Conservation (phyloP, 805 yeast genomes). For the Pichia gijzeniarum region DNA sequence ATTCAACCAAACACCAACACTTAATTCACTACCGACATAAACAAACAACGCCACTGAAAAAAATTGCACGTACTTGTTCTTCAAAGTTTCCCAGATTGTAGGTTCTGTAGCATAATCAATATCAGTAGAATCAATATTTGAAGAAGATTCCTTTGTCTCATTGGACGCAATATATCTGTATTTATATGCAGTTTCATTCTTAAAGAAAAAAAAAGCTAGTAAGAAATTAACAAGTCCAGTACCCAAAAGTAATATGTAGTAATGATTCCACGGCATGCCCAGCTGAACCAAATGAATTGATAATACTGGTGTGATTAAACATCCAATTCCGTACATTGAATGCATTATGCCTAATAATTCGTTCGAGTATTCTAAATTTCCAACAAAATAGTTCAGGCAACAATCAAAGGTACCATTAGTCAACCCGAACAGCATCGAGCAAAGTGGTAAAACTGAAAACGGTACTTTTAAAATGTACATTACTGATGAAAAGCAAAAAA, state of each 20-base stretch:
- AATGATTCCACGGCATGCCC: conserved; percentile 39
- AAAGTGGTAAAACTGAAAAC: conserved; percentile 33
- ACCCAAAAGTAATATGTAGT: conserved; percentile 33
- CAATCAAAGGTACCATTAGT: conserved; percentile 56
- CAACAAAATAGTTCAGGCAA: conserved; percentile 47
- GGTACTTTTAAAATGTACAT: conserved; percentile 38
- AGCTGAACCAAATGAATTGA: conserved; percentile 36
- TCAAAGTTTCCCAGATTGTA: conserved; percentile 21
- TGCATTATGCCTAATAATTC: conserved; percentile 47
- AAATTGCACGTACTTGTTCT: conserved; percentile 34
- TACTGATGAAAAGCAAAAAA: conserved; percentile 13
- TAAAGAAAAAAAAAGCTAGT: conserved; percentile 27
- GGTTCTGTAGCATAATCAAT: conserved; percentile 11
- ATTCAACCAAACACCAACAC: conserved; percentile 49
- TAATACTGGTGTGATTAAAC: conserved; percentile 44
- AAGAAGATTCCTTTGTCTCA: conserved; percentile 8
- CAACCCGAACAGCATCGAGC: conserved; percentile 41
- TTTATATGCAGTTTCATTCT: conserved; percentile 40
- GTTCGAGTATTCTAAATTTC: conserved; percentile 39
- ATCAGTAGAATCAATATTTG: conserved; percentile 15
- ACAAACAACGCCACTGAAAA: conserved; percentile 38
- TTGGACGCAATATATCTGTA: conserved; percentile 27
- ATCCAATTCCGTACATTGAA: conserved; percentile 48
- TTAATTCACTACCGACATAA: conserved; percentile 47
- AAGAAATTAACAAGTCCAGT: conserved; percentile 25